Evolutionary conservation across 345 rosid genomes (phyloP), one percentile per base, ranked within the genome.

Genomic region (Heritiera littoralis): DNA sequence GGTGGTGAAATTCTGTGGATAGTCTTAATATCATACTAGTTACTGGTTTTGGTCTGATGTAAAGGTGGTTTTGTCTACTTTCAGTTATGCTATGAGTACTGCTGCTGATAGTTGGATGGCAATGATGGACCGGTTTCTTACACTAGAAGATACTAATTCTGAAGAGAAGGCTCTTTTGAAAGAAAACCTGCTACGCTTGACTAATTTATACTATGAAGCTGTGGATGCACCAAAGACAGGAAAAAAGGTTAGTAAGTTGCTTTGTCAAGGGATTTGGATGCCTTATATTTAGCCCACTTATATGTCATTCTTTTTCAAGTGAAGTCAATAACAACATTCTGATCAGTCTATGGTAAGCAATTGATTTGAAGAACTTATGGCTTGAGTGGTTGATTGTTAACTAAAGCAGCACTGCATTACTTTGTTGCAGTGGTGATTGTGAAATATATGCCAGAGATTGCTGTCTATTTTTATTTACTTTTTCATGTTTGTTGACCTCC

Each of bases 61-160:
- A 51, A 30, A 51, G 7, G 14, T 54, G 76, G 17, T 75, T 81
- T 84, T 78, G 79, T 66, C 66, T 75, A 64, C 64, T 82, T 82
- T 63, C 89, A 95, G 98, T 79, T 80, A 79, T 80, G 87, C 93
- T 6, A 72, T 72, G 58, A 83, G 93, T 46, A 40, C 28, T 3
- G 97, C 98, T 63, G 90, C 98, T 14, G 94, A 87, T 78, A 87
- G 90, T 78, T 93, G 98, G 97, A 52, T 35, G 72, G 86, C 91
- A 23, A 78, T 91, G 76, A 92, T 95, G 98, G 98, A 95, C 83
- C 90, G 93, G 1, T 60, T 82, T 64, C 89, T 95, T 41, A 82
- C 78, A 1, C 64, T 90, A 2, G 86, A 88, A 77, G 86, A 81
- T 65, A 84, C 83, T 20, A 75, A 64, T 3, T 56, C 70, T 13